Evolutionary conservation across 164 flowering plant species (phyloP), one percentile per base, ranked within the genome.

Genomic region (Annona squamosa): DNA sequence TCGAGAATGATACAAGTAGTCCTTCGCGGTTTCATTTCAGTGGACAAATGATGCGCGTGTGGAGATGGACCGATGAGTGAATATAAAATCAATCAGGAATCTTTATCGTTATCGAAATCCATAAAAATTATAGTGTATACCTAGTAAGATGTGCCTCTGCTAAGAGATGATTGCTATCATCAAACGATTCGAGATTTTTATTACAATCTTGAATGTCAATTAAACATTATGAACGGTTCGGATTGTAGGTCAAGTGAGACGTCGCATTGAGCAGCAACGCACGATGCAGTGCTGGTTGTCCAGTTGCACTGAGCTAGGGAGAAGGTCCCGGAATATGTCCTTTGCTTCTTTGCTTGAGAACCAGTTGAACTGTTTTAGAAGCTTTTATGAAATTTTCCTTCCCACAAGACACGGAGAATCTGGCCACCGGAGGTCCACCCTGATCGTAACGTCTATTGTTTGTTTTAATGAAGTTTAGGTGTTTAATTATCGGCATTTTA

Each of bases 321-420:
- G 59, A 52, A 6, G 13, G 45, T 0, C 5, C 12, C 48, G 72
- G 64, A 5, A 46, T 72, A 66, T 81, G 83, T 87, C 71, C 90
- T 82, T 89, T 86, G 82, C 90, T 85, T 88, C 78, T 44, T 72
- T 74, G 62, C 75, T 44, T 70, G 56, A 72, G 56, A 63, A 59
- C 59, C 13, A 9, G 7, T 16, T 59, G 10, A 5, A 42, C 59
- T 37, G 57, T 42, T 65, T 42, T 42, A 13, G 42, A 42, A 42
- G 12, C 46, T 43, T 66, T 66, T 66, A 3, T 42, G 4, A 3
- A 2, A 42, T 13, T 63, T 44, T 65, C 43, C 42, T 52, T 52
- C 13, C 59, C 59, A 52, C 59, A 16, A 9, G 59, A 52, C 59
- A 52, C 13, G 3, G 10, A 52, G 59, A 52, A 52, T 52, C 59